Evolutionary conservation across 345 rosid species (phyloP), one percentile per base, ranked within the genome.

Genomic region (Passiflora organensis): DNA sequence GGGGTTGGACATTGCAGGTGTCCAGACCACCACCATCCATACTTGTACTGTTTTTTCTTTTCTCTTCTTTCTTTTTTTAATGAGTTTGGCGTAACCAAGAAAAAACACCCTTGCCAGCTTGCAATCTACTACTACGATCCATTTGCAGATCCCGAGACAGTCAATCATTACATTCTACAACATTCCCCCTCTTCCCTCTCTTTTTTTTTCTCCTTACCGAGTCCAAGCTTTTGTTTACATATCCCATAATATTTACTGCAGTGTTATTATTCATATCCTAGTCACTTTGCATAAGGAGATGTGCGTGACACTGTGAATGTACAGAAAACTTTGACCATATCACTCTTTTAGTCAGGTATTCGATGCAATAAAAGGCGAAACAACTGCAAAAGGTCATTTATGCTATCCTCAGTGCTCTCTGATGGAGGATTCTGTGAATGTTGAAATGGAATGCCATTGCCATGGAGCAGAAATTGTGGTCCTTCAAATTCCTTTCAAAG

Each of bases 381-480:
- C 63, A 59, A 24, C 59, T 60, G 73, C 47, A 58, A 73, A 72
- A 64, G 73, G n/a, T n/a, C 18, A 48, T 36, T 62, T 48, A 41
- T 17, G 59, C 48, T 38, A 46, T 42, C 50, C 55, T 68, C 48
- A 58, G 43, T 60, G 76, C 66, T 65, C 68, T 62, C n/a, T 41
- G 39, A 28, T 46, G 56, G 71, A 51, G 66, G 77, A 68, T 62
- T 72, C 71, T 64, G 32, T 32, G 65, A 55, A 44, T 50, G 43
- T 49, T 17, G 54, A 61, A 58, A 59, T 55, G 32, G 44, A 44
- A 58, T 19, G 20, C 44, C 57, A 47, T 39, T 55, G 65, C 21
- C 51, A 54, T 58, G 23, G 47, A 61, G 56, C 44, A 55, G 38
- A 64, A 2, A 64, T 53, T 67, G 81, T 76, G 83, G 83, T 74